These are phyloP conservation scores for Kuraishia piskuri DNA, from an alignment of 805 yeast genomes.

Conservation along the genomic window DNA sequence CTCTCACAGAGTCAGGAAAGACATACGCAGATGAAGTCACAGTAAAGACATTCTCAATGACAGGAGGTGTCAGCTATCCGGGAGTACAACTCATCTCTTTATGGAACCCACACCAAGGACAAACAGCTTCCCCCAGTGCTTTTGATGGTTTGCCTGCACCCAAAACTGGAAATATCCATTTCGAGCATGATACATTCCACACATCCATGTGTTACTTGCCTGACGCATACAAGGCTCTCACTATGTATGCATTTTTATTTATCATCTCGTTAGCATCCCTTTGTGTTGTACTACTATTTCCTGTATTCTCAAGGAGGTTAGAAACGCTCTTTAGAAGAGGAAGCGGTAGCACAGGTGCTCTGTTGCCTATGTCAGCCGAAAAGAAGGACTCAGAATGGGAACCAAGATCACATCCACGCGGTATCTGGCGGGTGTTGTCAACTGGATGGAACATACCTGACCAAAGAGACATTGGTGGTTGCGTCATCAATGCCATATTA, in stretches of 20 bases:
- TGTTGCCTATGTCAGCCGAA: neutral
- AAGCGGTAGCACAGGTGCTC: neutral
- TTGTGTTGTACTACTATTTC: neutral
- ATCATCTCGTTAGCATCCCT: neutral
- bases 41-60: conserved; percentile 86
- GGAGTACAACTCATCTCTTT: conserved; percentile 80
- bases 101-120: conserved; percentile 1
- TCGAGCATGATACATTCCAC: neutral
- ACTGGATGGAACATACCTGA: neutral
- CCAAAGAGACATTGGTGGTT: neutral
- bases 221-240: conserved; percentile 1
- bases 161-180: neutral
- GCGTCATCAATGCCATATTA: neutral
- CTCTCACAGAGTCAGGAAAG: conserved; percentile 9
- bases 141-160: neutral
- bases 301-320: neutral
- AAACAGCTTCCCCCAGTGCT: neutral
- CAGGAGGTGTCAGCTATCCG: conserved; percentile 81
- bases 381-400: neutral
- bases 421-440: neutral
- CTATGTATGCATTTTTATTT: neutral
- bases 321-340: neutral
- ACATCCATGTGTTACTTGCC: conserved; percentile 3
- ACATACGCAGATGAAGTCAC: conserved; percentile 62
- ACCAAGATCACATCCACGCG: neutral